Base-by-base conservation (phyloP, 441 rosid species). In the Euphorbia corollata region DNA sequence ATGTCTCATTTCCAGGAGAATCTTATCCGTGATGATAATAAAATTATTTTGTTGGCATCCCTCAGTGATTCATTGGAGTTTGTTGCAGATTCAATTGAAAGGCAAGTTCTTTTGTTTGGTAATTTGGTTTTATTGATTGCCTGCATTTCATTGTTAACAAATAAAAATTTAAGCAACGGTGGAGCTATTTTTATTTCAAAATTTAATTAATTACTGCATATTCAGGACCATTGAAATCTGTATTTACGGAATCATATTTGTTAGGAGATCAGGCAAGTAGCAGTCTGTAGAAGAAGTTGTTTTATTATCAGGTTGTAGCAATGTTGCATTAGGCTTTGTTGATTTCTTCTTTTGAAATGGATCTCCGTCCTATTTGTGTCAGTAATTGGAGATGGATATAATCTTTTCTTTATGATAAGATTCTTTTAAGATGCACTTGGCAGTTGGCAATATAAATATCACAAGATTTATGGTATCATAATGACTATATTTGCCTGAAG, bases 41-140 rank as follows among this genome's bases (percentile, higher is more conserved):
- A 89, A 77, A 86, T 95, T 71, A 80, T 92, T 78, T 83, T 95
- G 86, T 79, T 95, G 68, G 98, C 99, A 68, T 95, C 98, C 59
- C 87, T 95, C 43, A 88, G 98, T 79, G 97, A 95, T 87, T 95
- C 98, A n/a, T 86, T 90, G 78, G 98, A 95, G 79, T 92, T 85
- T 73, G 88, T 90, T 73, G 99, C 98, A 12, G 96, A 87, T 66
- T 95, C 98, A 59, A 92, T 95, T 71, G 92, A 92, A 82, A 90
- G 97, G 99, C 83, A 82, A 81, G 89, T 68, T 55, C 32, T 8
- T 56, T 43, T 57, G 18, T 61, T 66, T 59, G 22, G n/a, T 55
- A 27, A 22, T 53, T 67, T 15, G 68, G 50, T 27, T 30, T 20
- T 61, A 4, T 68, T 43, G 19, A 68, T n/a, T 6, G 9, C 36